Conservation (phyloP, 257 asterid genomes). For the Gentiana macrophylla region DNA sequence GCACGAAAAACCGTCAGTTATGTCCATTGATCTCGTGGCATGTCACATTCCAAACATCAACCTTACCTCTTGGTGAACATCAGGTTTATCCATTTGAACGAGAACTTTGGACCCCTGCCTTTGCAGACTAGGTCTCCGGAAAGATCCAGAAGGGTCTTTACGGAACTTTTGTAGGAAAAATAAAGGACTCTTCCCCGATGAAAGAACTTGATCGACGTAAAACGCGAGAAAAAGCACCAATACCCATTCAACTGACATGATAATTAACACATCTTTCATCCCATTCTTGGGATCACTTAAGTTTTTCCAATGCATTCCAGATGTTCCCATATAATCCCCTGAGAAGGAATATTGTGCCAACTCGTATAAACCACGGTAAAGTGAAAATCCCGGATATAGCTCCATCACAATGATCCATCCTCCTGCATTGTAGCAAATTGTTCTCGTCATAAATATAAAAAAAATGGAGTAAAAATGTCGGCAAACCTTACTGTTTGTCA, state of each 20-base stretch:
- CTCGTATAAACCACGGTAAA: constrained; percentile 82
- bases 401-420: constrained; percentile 79
- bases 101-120: constrained; percentile 68
- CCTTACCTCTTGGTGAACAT: constrained; percentile 78
- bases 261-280: constrained; percentile 57
- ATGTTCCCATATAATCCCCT: constrained; percentile 74
- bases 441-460: not conserved
- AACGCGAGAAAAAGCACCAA: constrained; percentile 64
- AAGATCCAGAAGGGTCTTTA: constrained; percentile 30
- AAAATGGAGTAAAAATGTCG: too few relatives aligned
- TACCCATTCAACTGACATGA: constrained; percentile 74
- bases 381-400: constrained; percentile 84
- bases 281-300: constrained; percentile 56
- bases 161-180: constrained; percentile 36
- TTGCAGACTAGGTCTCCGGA: constrained; percentile 50
- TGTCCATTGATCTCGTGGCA: not conserved
- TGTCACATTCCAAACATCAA: constrained; percentile 7
- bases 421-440: constrained; percentile 39
- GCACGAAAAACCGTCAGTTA: constrained; percentile 15
- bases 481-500: too few relatives aligned
- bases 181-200: constrained; percentile 68
- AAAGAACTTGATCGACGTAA: constrained; percentile 53
- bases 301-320: constrained; percentile 89
- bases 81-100: constrained; percentile 67
- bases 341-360: constrained; percentile 59